Evolutionary conservation across 2,329 filamentous ascomycete species (phyloP).

Genomic region (Fusarium anguioides): DNA sequence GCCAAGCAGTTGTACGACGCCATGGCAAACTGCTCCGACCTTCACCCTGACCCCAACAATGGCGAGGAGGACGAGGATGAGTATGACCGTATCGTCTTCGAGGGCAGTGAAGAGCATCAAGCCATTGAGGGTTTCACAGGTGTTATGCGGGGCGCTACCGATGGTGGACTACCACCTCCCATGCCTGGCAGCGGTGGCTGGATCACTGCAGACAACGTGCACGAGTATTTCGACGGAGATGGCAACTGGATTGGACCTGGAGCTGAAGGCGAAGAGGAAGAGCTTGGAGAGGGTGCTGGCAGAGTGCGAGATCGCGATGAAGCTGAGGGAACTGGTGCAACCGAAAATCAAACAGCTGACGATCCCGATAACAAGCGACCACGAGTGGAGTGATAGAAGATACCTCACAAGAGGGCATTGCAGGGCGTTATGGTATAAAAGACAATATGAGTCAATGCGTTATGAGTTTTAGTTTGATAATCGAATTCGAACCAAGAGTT

Average conservation of each 20-base stretch:
- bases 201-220: conserved; percentile 93
- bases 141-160: conserved; percentile 60
- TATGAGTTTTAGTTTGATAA: conserved; percentile 8
- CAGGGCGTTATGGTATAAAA: conserved; percentile 39
- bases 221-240: conserved; percentile 82
- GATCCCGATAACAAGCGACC: conserved; percentile 60
- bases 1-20: conserved; percentile 70
- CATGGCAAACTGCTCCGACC: conserved; percentile 78
- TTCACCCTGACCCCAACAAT: conserved; percentile 76
- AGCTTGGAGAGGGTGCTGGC: conserved; percentile 73
- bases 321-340: conserved; percentile 59
- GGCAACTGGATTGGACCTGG: conserved; percentile 76
- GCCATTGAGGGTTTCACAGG: conserved; percentile 68
- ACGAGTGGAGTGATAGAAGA: conserved; percentile 55
- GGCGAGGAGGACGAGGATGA: conserved; percentile 68
- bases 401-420: conserved; percentile 12
- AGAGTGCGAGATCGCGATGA: conserved; percentile 66
- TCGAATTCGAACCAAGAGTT: background rate
- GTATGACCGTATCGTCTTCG: conserved; percentile 67
- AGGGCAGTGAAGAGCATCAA: conserved; percentile 61
- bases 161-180: conserved; percentile 69
- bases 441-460: conserved; percentile 5
- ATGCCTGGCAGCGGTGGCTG: conserved; percentile 81
- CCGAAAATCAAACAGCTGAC: conserved; percentile 54
- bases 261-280: conserved; percentile 54